These are phyloP conservation scores for Ophiostoma piceae DNA, from an alignment of 2,329 filamentous ascomycete species.

Conservation along the genomic window DNA sequence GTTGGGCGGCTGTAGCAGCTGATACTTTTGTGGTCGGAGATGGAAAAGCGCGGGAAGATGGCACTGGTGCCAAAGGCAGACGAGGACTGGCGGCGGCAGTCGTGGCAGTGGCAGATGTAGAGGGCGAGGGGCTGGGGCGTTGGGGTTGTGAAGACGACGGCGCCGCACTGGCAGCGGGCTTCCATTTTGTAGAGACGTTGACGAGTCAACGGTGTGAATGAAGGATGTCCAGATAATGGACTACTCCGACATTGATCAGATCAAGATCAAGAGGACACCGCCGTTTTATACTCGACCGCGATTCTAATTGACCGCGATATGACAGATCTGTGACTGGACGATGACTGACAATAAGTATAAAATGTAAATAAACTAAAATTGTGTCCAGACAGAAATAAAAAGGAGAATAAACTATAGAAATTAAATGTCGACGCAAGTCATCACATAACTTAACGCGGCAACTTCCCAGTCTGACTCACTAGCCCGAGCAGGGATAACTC, in stretches of 20 bases:
- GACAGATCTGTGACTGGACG: neutral
- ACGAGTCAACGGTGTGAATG: neutral
- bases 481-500: neutral
- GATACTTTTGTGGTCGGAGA: conserved; percentile 41
- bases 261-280: neutral
- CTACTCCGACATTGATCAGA: neutral
- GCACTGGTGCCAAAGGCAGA: conserved; percentile 61
- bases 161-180: conserved; percentile 28
- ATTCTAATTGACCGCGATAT: neutral
- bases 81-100: conserved; percentile 28
- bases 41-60: conserved; percentile 61
- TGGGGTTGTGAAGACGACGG: conserved; percentile 28
- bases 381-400: no score
- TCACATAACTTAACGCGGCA: no score
- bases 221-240: neutral
- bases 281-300: neutral
- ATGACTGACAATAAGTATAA: neutral
- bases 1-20: conserved; percentile 57
- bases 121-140: conserved; percentile 26
- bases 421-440: neutral
- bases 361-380: neutral
- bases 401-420: neutral
- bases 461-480: neutral
- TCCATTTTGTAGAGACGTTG: conserved; percentile 23
- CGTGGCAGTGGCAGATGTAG: conserved; percentile 30